A percentile compares a stretch with the other conserved stretches of the same genome.
Evolutionary conservation across 192 early-diverging fungal species (phyloP).

Genomic region (Funneliformis geosporum): DNA sequence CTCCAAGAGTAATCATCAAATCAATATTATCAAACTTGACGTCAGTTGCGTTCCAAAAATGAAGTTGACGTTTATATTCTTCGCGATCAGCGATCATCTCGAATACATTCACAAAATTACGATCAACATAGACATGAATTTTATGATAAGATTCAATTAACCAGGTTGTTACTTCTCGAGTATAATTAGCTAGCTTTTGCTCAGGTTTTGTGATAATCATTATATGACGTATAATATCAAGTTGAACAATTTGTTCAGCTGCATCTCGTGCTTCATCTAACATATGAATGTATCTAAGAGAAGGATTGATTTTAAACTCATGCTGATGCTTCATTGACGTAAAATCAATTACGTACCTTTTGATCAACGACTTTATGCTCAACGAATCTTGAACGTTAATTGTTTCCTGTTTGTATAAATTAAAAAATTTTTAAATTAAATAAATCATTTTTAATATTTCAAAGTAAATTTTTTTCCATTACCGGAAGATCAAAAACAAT

Average conservation of each 20-base stretch:
- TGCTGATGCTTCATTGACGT: no score
- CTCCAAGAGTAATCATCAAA: conserved; percentile 63
- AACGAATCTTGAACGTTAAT: neutral
- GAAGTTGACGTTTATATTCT: conserved; percentile 29
- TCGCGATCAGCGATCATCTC: conserved; percentile 32
- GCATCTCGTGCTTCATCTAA: neutral
- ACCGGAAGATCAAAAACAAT: neutral
- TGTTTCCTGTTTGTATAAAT: neutral
- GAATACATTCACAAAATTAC: conserved; percentile 30
- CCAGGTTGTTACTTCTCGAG: conserved; percentile 35
- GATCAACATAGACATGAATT: conserved; percentile 37
- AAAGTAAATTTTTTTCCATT: neutral
- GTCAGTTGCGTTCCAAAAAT: conserved; percentile 31
- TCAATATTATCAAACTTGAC: conserved; percentile 31
- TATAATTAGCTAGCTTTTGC: conserved; percentile 35
- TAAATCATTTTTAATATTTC: no score
- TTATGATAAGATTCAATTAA: conserved; percentile 33
- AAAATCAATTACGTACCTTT: neutral
- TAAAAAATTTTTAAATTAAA: no score
- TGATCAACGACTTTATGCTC: neutral
- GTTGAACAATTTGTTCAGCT: neutral
- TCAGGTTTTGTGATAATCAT: conserved; percentile 44
- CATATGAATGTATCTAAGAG: neutral
- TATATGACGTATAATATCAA: conserved; percentile 39
- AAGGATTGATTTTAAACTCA: neutral